Evolutionary conservation across 2,329 filamentous ascomycete species (phyloP).

Genomic region (Talaromyces sp.): DNA sequence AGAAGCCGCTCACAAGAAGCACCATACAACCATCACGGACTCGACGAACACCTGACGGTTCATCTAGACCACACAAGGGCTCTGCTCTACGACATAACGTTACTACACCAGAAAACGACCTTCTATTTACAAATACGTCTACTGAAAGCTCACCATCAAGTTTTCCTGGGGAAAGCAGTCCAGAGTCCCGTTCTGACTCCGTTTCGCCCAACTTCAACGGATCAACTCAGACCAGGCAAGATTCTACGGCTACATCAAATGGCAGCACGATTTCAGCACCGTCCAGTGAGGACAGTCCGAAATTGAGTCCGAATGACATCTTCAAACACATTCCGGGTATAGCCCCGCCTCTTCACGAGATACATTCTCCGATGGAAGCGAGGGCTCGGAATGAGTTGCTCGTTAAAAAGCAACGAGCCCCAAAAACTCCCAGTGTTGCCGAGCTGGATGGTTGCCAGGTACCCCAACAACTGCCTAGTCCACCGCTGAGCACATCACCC

Average conservation of each 20-base stretch:
- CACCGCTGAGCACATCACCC: conserved; percentile 2
- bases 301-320: background rate
- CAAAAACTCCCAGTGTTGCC: conserved; percentile 24
- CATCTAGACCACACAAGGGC: background rate
- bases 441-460: conserved; percentile 32
- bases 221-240: conserved; percentile 4
- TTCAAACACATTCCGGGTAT: conserved; percentile 1
- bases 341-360: conserved; percentile 3
- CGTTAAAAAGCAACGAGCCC: conserved; percentile 11
- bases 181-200: background rate
- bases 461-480: conserved; percentile 11
- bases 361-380: conserved; percentile 1
- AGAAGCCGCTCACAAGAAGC: conserved; percentile 17
- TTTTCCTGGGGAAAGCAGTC: background rate
- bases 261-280: background rate
- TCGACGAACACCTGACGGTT: background rate
- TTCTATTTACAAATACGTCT: conserved; percentile 1
- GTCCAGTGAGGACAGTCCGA: background rate
- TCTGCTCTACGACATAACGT: background rate
- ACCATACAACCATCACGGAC: background rate
- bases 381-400: conserved; percentile 5
- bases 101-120: conserved; percentile 1
- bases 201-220: background rate
- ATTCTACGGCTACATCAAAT: background rate
- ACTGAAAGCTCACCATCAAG: background rate